phyloP scores from a whole-genome alignment of 2,329 filamentous ascomycete species.

The Cladophialophora immunda region DNA sequence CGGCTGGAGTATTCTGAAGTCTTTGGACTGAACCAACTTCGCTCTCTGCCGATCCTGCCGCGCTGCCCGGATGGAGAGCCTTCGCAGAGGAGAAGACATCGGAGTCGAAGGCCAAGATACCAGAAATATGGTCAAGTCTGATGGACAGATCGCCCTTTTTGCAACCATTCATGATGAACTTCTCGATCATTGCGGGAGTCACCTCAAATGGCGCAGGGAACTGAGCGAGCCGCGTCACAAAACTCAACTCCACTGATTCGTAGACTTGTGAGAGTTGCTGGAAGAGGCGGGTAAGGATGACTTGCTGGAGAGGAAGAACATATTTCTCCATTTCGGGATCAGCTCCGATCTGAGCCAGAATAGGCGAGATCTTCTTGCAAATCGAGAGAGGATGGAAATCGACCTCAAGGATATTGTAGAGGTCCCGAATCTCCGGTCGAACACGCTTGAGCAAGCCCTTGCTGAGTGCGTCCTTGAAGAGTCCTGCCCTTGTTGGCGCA shows the following conservation, averaged over 20 bases:
- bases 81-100: constrained; percentile 98
- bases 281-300: constrained; percentile 97
- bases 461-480: constrained; percentile 95
- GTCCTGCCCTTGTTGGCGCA: constrained; percentile 83
- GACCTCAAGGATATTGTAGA: constrained; percentile 98
- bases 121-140: constrained; percentile 93
- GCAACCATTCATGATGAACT: constrained; percentile 99
- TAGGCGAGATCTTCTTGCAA: constrained; percentile 98
- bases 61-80: constrained; percentile 84
- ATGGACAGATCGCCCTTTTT: constrained; percentile 99
- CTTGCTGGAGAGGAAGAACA: constrained; percentile 92
- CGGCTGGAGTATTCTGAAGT: constrained; percentile 95
- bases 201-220: constrained; percentile 98
- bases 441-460: constrained; percentile 94
- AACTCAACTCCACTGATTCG: constrained; percentile 93
- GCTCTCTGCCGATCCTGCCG: constrained; percentile 84
- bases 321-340: constrained; percentile 98
- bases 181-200: constrained; percentile 88
- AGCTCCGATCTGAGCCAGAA: constrained; percentile 88
- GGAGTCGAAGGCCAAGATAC: constrained; percentile 95
- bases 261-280: constrained; percentile 99
- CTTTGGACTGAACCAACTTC: constrained; percentile 88
- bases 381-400: constrained; percentile 99
- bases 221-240: constrained; percentile 90
- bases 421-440: constrained; percentile 90